Percentiles rank a stretch among this genome's conserved stretches.
phyloP scores from a whole-genome alignment of 1,284 basidiomycete genomes.

The Ceratobasidium sp. region DNA sequence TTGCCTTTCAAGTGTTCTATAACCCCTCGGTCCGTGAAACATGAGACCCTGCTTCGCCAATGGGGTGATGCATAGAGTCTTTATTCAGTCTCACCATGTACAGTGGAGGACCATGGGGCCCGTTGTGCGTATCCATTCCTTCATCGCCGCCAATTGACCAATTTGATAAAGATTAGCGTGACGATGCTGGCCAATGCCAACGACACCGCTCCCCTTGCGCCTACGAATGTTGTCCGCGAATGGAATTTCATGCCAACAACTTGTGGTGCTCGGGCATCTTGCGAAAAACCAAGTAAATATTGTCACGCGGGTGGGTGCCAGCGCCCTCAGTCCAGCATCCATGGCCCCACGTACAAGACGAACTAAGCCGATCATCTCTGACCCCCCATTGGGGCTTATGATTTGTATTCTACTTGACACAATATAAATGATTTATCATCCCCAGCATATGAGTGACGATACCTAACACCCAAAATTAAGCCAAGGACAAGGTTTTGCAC shows the following conservation, averaged over 20 bases:
- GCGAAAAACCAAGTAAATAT: slow-evolving; percentile 3
- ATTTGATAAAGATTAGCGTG: slow-evolving; percentile 1
- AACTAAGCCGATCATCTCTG: no score
- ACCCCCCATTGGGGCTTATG: no score
- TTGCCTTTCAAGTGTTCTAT: slow-evolving; percentile 14
- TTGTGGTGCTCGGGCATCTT: slow-evolving; percentile 21
- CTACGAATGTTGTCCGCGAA: slow-evolving; percentile 18
- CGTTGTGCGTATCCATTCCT: not conserved
- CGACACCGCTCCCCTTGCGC: slow-evolving; percentile 29
- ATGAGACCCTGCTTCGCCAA: slow-evolving; percentile 3
- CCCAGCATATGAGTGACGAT: no score
- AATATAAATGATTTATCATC: no score
- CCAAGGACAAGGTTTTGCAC: no score
- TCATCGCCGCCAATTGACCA: slow-evolving; percentile 34
- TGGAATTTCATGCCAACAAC: slow-evolving; percentile 37
- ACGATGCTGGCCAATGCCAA: slow-evolving; percentile 16
- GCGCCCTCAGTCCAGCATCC: not conserved
- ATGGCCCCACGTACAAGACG: slow-evolving; percentile 18
- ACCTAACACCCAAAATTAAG: no score
- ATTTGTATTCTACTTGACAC: no score
- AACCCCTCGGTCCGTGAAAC: slow-evolving; percentile 8
- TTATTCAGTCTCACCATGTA: not conserved
- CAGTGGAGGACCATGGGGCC: no score
- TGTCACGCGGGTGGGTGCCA: not conserved
- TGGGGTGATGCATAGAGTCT: slow-evolving; percentile 11